A percentile compares a stretch with the other conserved stretches of the same genome.
Conservation (phyloP, 2,329 filamentous ascomycete species). For the Cladosporium halotolerans region DNA sequence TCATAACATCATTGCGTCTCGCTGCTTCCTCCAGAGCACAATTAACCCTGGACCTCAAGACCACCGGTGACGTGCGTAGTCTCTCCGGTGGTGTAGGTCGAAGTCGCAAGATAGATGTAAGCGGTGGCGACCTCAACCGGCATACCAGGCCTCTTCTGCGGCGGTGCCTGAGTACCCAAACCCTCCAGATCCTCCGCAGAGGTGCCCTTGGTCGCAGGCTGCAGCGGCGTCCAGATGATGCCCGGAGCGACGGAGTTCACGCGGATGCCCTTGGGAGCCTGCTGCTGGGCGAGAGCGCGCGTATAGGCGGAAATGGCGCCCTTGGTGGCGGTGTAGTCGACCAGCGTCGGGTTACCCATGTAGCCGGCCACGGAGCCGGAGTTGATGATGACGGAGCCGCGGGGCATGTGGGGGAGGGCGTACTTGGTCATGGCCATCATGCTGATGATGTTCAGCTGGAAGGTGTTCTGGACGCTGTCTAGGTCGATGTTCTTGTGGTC, state of each 20-base stretch:
- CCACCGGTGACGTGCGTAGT: conserved; percentile 22
- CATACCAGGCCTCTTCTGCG: conserved; percentile 27
- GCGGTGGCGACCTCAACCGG: conserved; percentile 26
- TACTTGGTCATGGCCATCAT: conserved; percentile 58
- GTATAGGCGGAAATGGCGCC: conserved; percentile 40
- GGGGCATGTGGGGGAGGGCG: conserved; percentile 50
- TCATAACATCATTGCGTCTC: too few species aligned
- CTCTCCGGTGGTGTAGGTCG: conserved; percentile 25
- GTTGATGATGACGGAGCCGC: conserved; percentile 50
- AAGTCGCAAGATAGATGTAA: conserved; percentile 26
- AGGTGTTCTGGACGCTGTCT: conserved; percentile 49
- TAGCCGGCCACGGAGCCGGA: conserved; percentile 42
- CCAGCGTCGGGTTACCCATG: conserved; percentile 41
- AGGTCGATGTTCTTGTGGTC: conserved; percentile 51
- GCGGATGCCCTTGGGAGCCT: conserved; percentile 44
- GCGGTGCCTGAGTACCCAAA: conserved; percentile 22
- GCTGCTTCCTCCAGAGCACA: too few species aligned
- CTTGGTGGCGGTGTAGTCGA: conserved; percentile 39
- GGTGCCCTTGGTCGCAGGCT: conserved; percentile 37
- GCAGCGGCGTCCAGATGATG: conserved; percentile 45
- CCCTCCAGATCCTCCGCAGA: conserved; percentile 21
- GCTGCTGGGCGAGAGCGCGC: conserved; percentile 43
- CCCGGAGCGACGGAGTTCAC: conserved; percentile 55
- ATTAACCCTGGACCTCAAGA: conserved; percentile 24
- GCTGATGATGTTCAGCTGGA: conserved; percentile 51